These are phyloP conservation scores for Durio zibethinus DNA, from an alignment of 345 rosid species.

Conservation along the genomic window DNA sequence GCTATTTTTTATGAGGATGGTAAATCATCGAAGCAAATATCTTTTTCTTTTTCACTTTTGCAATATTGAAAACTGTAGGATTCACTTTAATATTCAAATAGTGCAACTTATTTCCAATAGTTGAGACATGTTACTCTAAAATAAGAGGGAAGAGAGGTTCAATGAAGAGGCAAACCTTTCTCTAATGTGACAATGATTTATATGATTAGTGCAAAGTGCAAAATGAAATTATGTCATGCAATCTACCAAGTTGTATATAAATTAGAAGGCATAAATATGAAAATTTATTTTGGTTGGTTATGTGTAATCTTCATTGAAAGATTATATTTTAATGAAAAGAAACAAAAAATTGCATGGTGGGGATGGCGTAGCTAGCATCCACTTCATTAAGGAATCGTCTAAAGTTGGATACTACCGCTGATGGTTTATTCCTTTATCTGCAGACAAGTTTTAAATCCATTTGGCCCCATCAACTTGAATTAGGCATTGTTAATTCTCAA, in stretches of 20 bases:
- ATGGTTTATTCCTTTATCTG: not conserved
- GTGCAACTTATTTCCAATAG: too few relatives aligned
- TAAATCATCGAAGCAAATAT: not conserved
- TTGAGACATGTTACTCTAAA: not conserved
- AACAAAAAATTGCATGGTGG: not conserved
- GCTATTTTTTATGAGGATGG: not conserved
- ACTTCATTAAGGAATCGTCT: not conserved
- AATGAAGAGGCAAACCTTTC: not conserved
- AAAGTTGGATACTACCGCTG: not conserved
- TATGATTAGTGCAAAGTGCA: not conserved
- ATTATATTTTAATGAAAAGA: not conserved
- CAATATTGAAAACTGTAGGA: not conserved
- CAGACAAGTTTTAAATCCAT: not conserved
- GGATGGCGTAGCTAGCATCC: not conserved
- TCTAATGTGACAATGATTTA: not conserved
- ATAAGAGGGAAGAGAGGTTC: not conserved
- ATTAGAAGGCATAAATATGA: not conserved
- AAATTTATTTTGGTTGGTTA: not conserved
- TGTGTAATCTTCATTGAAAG: not conserved
- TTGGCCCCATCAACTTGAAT: not conserved
- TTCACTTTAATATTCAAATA: not conserved
- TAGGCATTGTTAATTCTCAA: not conserved
- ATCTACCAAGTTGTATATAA: not conserved
- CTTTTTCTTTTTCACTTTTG: not conserved
- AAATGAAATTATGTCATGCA: not conserved